Evolutionary conservation across 352 stramenopile genomes (phyloP).

Genomic region (Globisporangium viniferum): DNA sequence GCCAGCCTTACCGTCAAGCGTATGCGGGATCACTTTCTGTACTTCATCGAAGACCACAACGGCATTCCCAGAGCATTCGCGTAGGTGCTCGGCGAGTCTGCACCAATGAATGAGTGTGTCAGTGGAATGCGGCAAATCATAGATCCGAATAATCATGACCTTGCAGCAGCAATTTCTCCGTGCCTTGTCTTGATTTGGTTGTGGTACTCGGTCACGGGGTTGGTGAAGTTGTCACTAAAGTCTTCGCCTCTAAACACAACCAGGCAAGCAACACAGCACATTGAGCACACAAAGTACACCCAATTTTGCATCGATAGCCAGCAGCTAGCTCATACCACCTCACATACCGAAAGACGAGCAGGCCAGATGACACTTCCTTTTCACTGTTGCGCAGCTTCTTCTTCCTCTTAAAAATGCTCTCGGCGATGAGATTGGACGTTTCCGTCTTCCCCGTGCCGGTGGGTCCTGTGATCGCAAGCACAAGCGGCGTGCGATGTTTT

Average conservation of each 20-base stretch:
- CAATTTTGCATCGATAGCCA: neutral
- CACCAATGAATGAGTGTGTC: neutral
- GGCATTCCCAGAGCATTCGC: conserved; percentile 79
- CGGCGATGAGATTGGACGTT: conserved; percentile 79
- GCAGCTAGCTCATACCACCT: neutral
- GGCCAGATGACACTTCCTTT: conserved; percentile 56
- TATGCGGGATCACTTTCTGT: conserved; percentile 89
- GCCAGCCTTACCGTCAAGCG: conserved; percentile 64
- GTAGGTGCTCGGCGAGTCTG: conserved; percentile 77
- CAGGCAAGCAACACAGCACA: neutral
- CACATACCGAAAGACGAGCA: conserved; percentile 35
- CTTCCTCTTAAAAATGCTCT: conserved; percentile 81
- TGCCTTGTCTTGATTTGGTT: conserved; percentile 80
- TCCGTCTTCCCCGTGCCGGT: conserved; percentile 91
- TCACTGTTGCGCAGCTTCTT: conserved; percentile 69
- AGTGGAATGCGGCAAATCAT: too few relatives aligned
- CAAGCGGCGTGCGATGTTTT: conserved; percentile 69
- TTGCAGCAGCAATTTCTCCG: neutral
- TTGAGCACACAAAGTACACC: neutral
- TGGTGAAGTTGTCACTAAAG: conserved; percentile 82
- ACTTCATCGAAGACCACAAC: conserved; percentile 91
- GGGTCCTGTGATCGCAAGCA: conserved; percentile 86
- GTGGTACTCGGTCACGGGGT: conserved; percentile 82
- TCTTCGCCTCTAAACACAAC: conserved; percentile 60
- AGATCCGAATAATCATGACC: neutral